These are phyloP conservation scores for Trypethelium eluteriae DNA, from an alignment of 495 filamentous ascomycete genomes.

Conservation along the genomic window DNA sequence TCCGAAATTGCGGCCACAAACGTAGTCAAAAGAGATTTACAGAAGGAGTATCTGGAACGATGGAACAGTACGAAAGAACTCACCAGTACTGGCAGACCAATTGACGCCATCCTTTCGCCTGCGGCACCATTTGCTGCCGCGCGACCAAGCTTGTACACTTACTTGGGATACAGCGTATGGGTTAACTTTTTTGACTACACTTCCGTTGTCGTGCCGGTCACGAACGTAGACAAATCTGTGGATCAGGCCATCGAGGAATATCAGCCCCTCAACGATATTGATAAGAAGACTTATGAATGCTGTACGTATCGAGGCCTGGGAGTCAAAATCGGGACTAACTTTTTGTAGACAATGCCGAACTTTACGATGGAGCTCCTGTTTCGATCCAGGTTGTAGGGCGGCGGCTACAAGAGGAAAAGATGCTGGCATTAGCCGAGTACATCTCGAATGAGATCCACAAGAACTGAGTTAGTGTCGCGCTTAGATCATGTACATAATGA, in stretches of 20 bases:
- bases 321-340: background rate
- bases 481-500: background rate
- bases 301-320: conserved; percentile 42
- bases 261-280: conserved; percentile 38
- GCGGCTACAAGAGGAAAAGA: conserved; percentile 43
- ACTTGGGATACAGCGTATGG: conserved; percentile 47
- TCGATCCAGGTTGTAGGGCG: conserved; percentile 41
- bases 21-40: conserved; percentile 49
- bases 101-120: conserved; percentile 52
- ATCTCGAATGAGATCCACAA: conserved; percentile 25
- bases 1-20: conserved; percentile 48
- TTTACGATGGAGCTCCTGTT: conserved; percentile 44
- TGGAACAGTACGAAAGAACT: conserved; percentile 53
- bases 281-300: conserved; percentile 39
- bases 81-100: conserved; percentile 50
- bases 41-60: conserved; percentile 61
- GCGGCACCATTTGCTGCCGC: conserved; percentile 55
- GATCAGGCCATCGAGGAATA: conserved; percentile 41
- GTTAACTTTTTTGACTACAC: conserved; percentile 55
- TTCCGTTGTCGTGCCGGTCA: conserved; percentile 51
- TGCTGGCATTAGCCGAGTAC: conserved; percentile 40
- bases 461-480: background rate
- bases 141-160: conserved; percentile 40
- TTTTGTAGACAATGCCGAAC: conserved; percentile 38
- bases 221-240: conserved; percentile 45